Base-by-base conservation (phyloP, 2,329 filamentous ascomycete species). In the Arthrobotrys iridis region DNA sequence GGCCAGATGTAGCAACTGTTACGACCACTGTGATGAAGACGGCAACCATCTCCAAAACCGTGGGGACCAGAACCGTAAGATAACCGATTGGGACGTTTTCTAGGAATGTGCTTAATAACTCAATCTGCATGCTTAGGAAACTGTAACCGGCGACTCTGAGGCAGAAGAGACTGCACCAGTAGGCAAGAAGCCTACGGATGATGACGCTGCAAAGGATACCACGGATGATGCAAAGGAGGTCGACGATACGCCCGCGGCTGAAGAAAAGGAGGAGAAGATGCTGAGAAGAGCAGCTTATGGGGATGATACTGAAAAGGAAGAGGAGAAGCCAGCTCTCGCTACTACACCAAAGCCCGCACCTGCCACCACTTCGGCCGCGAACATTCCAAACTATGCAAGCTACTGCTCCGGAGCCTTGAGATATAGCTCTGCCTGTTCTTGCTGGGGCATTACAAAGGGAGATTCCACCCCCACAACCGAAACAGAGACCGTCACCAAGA, bases 401-500 rank as follows among this genome's bases (percentile, higher is more conserved):
- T 6, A 37, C n/a, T 74, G 70, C 37, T 46, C 52, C 8, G 62
- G 45, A 8, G 2, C 60, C 18, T 50, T 48, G 1, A 50, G 46
- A 57, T 74, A 74, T 28, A 66, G 60, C 11, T 74, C 70, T 13
- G 70, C 55, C 15, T 74, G 70, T 46, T 57, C 52, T 24, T 74
- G 70, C 22, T 74, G 70, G 70, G 70, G 62, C 30, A 75, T 58
- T 20, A 60, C 43, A 10, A 50, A 20, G 13, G 15, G 18, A 22
- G 24, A 37, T 1, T 37, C 67, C 35, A 58, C 66, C 10, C n/a
- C 41, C 10, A 15, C 33, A 13, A 48, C 65, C 33, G 18, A 41
- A 62, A 62, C 71, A 3, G 37, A 15, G 22, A 48, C 73, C 7
- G 72, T 79, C 43, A 79, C 73, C 40, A 74, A 77, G 11, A 76